Percentiles rank a stretch among this genome's conserved stretches.
Conservation (phyloP, 2,329 filamentous ascomycete genomes). For the Fusarium heterosporum region DNA sequence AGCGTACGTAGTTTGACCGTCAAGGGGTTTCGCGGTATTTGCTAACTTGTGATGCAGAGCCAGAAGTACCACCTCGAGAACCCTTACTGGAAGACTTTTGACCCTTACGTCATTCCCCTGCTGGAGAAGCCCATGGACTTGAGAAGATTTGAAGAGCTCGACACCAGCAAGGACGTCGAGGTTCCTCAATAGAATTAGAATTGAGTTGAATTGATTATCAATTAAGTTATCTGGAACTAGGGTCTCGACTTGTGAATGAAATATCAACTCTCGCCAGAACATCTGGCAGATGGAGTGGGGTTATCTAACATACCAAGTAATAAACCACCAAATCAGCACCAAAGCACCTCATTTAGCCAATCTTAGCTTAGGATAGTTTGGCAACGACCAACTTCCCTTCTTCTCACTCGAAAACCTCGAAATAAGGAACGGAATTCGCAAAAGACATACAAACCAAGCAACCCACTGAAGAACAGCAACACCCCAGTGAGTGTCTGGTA, state of each 20-base stretch:
- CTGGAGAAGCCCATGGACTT: slow-evolving; percentile 77
- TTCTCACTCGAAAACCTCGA: slow-evolving; percentile 30
- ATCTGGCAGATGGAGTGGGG: not conserved
- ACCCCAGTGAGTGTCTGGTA: slow-evolving; percentile 21
- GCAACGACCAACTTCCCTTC: slow-evolving; percentile 28
- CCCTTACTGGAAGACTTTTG: slow-evolving; percentile 81
- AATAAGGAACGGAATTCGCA: slow-evolving; percentile 18
- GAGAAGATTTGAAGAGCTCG: slow-evolving; percentile 74
- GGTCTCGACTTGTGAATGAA: not conserved
- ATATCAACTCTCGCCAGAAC: no score
- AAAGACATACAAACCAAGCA: slow-evolving; percentile 24
- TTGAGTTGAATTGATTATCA: not conserved
- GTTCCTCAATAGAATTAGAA: slow-evolving; percentile 49
- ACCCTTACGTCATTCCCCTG: slow-evolving; percentile 77
- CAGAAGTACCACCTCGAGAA: slow-evolving; percentile 75
- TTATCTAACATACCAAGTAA: not conserved
- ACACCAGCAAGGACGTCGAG: slow-evolving; percentile 63
- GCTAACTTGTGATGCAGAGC: slow-evolving; percentile 51
- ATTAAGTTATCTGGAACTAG: not conserved
- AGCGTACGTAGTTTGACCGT: slow-evolving; percentile 56
- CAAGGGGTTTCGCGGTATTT: not conserved
- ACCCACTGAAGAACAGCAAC: slow-evolving; percentile 29
- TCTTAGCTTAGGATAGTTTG: slow-evolving; percentile 21
- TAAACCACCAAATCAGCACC: not conserved
- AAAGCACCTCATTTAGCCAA: not conserved